Base-by-base conservation (phyloP, 257 asterid genomes). In the Capsicum pubescens region DNA sequence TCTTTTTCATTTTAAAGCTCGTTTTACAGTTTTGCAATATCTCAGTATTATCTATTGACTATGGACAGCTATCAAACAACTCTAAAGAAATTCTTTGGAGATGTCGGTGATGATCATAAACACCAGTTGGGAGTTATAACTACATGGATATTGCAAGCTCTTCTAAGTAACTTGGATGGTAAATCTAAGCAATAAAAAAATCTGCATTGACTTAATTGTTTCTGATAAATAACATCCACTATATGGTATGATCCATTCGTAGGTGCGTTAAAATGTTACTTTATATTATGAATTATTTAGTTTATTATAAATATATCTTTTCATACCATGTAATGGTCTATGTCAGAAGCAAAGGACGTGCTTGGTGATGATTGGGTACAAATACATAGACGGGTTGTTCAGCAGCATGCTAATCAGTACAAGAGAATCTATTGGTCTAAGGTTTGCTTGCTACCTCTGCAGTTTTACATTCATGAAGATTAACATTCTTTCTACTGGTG, bases 301-400 rank as follows among this genome's bases (percentile, higher is more conserved):
- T 44, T 70, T 52, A 68, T 69, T 78, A 26, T 14, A 76, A 76
- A 52, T 4, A 11, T 19, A 52, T 21, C 48, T 76, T 3, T 21
- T 6, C 46, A 3, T 79, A 84, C 54, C n/a, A 78, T 71, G 84
- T n/a, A n/a, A 32, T 67, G 78, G 80, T 88, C 58, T 76, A 96
- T 98, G 91, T 96, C 98, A n/a, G 99, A 96, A 86, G 99, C 98
- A 50, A 96, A 96, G 90, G 97, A 96, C 89, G 84, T 96, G 86
- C 85, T 96, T 84, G 99, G 99, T 46, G 95, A 94, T 86, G 99
- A 96, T 86, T 96, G 99, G 99, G 99, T 96, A 85, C 98, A 94
- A 88, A 94, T 96, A 87, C 98, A 96, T 81, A 88, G 99, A 91
- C 87, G 99, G 87, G 91, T 93, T 52, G 99, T 96, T 72, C 99